These are phyloP conservation scores for Evernia prunastri DNA, from an alignment of 495 filamentous ascomycete species.

Conservation along the genomic window DNA sequence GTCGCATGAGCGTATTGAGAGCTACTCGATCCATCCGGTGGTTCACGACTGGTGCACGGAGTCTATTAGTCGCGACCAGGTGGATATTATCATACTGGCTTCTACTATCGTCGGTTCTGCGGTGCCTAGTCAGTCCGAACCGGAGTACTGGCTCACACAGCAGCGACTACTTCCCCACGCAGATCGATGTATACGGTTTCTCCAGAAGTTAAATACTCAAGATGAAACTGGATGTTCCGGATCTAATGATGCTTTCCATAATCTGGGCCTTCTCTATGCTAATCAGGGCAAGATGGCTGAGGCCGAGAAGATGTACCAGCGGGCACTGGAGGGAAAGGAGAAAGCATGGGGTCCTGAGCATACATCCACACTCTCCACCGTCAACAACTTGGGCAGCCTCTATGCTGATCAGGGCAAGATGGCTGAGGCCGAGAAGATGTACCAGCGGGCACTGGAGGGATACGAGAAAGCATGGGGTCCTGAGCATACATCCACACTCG, in stretches of 20 bases:
- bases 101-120: background rate
- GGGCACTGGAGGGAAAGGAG: no score
- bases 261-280: constrained; percentile 12
- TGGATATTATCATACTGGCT: background rate
- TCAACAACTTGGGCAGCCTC: no score
- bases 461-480: no score
- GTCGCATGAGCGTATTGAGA: constrained; percentile 14
- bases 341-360: no score
- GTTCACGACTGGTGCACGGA: background rate
- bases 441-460: no score
- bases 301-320: no score
- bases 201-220: constrained; percentile 31
- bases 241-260: constrained; percentile 31
- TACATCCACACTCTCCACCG: no score
- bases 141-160: background rate
- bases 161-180: constrained; percentile 14
- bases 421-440: no score
- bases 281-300: background rate
- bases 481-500: no score
- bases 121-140: background rate
- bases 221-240: constrained; percentile 11
- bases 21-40: background rate
- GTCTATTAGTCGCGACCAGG: background rate
- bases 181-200: constrained; percentile 31
- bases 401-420: no score